Evolutionary conservation across 177 flowering plant genomes (phyloP), one percentile per base, ranked within the genome.

Genomic region (Vitis hybrid): DNA sequence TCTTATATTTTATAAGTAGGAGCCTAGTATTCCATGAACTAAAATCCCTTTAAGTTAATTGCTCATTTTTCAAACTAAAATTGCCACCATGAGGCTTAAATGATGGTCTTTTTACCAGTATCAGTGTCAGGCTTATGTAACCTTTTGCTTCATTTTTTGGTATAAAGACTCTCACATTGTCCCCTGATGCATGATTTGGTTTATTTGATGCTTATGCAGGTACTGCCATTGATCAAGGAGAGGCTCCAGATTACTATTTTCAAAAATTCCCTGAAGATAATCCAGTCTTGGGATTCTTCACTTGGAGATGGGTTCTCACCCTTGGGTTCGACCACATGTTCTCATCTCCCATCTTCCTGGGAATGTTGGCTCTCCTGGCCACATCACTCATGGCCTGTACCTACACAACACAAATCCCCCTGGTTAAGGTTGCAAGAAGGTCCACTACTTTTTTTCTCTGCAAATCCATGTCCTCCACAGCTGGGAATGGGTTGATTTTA

Each of bases 321-420:
- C 86, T 91, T n/a, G 98, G 97, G 45, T 87, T 95, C 40, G 97
- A 95, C 64, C 98, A 91, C 81, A 90, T 95, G 97, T 93, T 75
- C 78, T 88, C 98, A 10, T 95, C 98, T 62, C 98, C 99, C 15
- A 68, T 91, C 67, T 95, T 95, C 76, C 86, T 95, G 2, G 96
- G 90, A 65, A 68, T 86, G 78, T 70, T 93, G 81, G 84, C 68
- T 77, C 93, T 93, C 51, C 73, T 95, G 52, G 99, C 82, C 17
- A 84, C 87, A 14, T 95, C 98, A 50, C 93, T 95, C n/a, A 95
- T 93, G 94, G 98, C 98, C 57, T 93, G 99, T 79, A 93, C 99
- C 77, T 95, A 87, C 79, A 95, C 97, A 14, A 93, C 99, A 32
- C 99, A 95, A 77, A 91, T 93, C 14, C 98, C 99, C 52, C 45